A percentile compares a stretch with the other conserved stretches of the same genome.
Conservation (phyloP, 2,329 filamentous ascomycete genomes). For the Geosmithia putterillii region DNA sequence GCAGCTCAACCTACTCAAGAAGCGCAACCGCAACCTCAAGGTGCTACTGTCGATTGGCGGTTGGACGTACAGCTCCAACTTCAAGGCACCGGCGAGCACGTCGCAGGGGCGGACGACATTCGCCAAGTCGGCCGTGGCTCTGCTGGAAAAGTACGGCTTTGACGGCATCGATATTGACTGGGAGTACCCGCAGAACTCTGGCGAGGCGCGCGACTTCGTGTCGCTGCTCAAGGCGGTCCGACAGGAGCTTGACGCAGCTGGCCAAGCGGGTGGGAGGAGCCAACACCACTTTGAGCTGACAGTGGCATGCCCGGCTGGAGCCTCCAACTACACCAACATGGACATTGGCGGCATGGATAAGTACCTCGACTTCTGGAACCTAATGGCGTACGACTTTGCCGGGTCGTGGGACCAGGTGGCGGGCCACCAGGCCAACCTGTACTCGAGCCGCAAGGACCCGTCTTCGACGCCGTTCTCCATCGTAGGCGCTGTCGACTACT, state of each 20-base stretch:
- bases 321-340: constrained; percentile 49
- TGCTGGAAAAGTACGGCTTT: constrained; percentile 74
- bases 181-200: constrained; percentile 47
- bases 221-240: constrained; percentile 45
- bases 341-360: constrained; percentile 52
- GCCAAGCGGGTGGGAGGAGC: constrained; percentile 21
- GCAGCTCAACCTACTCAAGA: constrained; percentile 77
- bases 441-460: constrained; percentile 42
- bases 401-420: constrained; percentile 65
- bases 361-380: constrained; percentile 62
- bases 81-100: constrained; percentile 62
- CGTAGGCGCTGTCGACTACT: constrained; percentile 55
- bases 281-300: constrained; percentile 49
- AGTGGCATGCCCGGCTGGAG: constrained; percentile 50
- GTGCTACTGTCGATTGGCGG: constrained; percentile 79
- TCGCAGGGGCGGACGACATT: constrained; percentile 57
- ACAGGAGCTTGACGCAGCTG: constrained; percentile 45
- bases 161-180: constrained; percentile 59
- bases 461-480: constrained; percentile 68
- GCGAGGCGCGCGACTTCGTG: constrained; percentile 46
- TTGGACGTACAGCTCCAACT: constrained; percentile 85
- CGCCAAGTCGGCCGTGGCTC: constrained; percentile 57
- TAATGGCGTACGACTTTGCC: constrained; percentile 84
- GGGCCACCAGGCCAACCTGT: constrained; percentile 76
- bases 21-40: constrained; percentile 70